Evolutionary conservation across 2,329 filamentous ascomycete genomes (phyloP), one percentile per base, ranked within the genome.

Genomic region (Gnomoniopsis smithogilvyi): DNA sequence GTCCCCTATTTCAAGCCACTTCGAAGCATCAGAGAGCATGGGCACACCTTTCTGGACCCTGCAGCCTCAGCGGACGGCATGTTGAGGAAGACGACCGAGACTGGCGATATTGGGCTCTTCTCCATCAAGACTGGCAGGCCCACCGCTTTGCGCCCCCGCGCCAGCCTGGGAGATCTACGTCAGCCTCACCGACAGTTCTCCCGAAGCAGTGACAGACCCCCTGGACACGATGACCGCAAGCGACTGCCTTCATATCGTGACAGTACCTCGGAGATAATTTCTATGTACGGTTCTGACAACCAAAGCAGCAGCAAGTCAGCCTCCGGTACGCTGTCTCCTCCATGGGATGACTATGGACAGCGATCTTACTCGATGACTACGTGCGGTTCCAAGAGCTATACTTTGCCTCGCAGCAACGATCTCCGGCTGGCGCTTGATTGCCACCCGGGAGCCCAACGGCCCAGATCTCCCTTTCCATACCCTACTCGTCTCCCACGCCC

Each of bases 71-170:
- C 87, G n/a, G 80, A 85, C 64, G 81, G 83, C 68, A 87, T 88
- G 85, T 74, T 88, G 60, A 87, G 83, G 72, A 87, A 81, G 3
- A 86, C 82, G 1, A 87, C 84, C 1, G 85, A 88, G 67, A 86
- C 84, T 10, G 84, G 85, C n/a, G 83, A 88, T 64, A 84, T 86
- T 64, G 84, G 83, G 4, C 71, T 82, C 52, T 87, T 86, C 68
- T 84, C 81, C 54, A 72, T 82, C 51, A 86, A 86, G 67, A 83
- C 80, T 56, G 83, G 85, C 64, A 77, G 74, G 50, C 71, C 74
- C 14, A 70, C 71, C 6, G 62, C 64, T 14, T 64, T 69, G 60
- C 70, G 69, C 19, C 58, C 66, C 36, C 69, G 69, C 56, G 64
- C 68, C 21, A 67, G 66, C 22, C 62, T 73, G 36, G 69, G 64